Percentiles rank a stretch among this genome's conserved stretches.
Evolutionary conservation across 2,329 filamentous ascomycete species (phyloP).

Genomic region (Paramyrothecium roridum): DNA sequence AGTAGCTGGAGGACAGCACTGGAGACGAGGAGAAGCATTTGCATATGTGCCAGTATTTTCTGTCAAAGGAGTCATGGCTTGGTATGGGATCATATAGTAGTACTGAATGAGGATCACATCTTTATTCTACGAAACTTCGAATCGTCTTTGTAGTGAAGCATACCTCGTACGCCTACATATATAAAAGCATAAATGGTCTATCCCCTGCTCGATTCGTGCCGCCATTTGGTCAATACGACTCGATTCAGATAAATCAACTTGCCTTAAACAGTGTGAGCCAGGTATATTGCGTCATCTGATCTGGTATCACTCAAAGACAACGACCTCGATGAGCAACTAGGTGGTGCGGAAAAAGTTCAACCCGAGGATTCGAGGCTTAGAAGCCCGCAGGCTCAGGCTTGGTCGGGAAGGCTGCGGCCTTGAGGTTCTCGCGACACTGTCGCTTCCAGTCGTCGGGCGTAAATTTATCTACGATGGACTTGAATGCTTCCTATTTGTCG

Average conservation of each 20-base stretch:
- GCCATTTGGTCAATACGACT: too few relatives aligned
- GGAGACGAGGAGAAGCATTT: neutral
- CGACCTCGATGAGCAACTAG: neutral
- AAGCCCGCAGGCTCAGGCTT: constrained; percentile 52
- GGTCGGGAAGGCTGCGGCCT: constrained; percentile 40
- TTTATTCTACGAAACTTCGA: neutral
- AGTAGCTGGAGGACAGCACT: neutral
- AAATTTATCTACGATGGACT: constrained; percentile 85
- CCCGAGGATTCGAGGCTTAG: constrained; percentile 16
- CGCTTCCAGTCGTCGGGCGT: constrained; percentile 75
- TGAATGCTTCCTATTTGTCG: constrained; percentile 71
- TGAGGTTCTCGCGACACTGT: constrained; percentile 45
- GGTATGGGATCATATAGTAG: neutral
- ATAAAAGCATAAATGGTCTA: too few relatives aligned
- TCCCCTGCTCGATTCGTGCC: too few relatives aligned
- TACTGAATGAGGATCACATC: neutral
- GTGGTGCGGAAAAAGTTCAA: neutral
- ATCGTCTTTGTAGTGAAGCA: neutral
- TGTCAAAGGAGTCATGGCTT: neutral
- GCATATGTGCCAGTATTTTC: neutral
- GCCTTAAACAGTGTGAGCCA: too few relatives aligned
- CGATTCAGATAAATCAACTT: too few relatives aligned
- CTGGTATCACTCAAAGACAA: too few relatives aligned
- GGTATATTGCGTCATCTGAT: too few relatives aligned
- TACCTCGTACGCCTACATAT: neutral